phyloP scores from a whole-genome alignment of 2,329 filamentous ascomycete species.

The Alternaria alternata region DNA sequence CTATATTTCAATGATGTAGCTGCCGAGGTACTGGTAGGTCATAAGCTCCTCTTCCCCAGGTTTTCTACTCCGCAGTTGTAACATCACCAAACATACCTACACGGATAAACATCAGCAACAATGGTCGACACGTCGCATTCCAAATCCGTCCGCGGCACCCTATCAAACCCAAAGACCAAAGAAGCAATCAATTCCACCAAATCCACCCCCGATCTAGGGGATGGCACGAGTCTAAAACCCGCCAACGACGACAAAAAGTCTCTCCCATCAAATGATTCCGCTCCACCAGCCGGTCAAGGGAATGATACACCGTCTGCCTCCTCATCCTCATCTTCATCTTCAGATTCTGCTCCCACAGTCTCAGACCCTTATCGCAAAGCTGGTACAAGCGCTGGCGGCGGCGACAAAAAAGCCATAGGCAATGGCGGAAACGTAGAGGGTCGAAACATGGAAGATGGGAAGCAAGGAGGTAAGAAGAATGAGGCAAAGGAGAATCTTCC shows the following conservation, averaged over 20 bases:
- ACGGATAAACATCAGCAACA: constrained; percentile 21
- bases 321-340: neutral
- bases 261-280: constrained; percentile 21
- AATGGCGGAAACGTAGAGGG: constrained; percentile 2
- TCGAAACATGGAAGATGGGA: neutral
- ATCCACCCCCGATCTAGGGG: constrained; percentile 30
- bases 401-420: constrained; percentile 11
- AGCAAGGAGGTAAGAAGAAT: neutral
- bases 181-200: constrained; percentile 25
- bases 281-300: constrained; percentile 15
- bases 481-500: constrained; percentile 21
- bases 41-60: neutral
- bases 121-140: constrained; percentile 23
- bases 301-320: constrained; percentile 4
- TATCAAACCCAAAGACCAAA: constrained; percentile 41
- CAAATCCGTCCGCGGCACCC: constrained; percentile 42
- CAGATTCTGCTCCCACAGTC: constrained; percentile 17
- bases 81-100: neutral
- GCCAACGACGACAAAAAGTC: constrained; percentile 26
- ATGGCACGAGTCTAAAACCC: constrained; percentile 35
- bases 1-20: constrained; percentile 19
- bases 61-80: neutral
- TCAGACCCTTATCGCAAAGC: constrained; percentile 18
- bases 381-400: constrained; percentile 1
- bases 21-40: constrained; percentile 1